These are phyloP conservation scores for Penstemon eatonii DNA, from an alignment of 257 asterid species.

Conservation along the genomic window DNA sequence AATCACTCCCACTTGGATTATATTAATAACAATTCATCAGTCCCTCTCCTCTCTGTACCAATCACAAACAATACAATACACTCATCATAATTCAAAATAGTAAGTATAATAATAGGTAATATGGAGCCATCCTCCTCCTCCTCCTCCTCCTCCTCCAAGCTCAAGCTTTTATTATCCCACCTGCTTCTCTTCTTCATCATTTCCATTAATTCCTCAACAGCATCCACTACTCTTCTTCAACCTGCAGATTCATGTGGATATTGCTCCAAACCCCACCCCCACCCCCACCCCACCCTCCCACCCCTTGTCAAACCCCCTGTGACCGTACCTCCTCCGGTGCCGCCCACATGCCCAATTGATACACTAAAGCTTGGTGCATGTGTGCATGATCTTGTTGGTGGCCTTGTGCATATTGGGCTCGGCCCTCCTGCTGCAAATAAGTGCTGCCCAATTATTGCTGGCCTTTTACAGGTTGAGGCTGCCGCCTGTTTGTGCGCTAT, in stretches of 20 bases:
- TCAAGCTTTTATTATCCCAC: conserved; percentile 4
- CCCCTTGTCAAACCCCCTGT: conserved; percentile 28
- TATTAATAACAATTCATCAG: conserved; percentile 26
- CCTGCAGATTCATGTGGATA: conserved; percentile 40
- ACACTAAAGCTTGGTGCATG: conserved; percentile 80
- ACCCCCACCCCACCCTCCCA: conserved; percentile 9
- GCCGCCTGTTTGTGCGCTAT: conserved; percentile 81
- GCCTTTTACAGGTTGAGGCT: conserved; percentile 71
- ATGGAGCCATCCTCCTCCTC: too few species aligned
- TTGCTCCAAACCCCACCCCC: conserved; percentile 46
- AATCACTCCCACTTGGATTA: too few species aligned
- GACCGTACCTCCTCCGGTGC: conserved; percentile 17
- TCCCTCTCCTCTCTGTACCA: background rate
- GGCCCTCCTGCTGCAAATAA: conserved; percentile 71
- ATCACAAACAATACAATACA: conserved; percentile 34
- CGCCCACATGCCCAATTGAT: conserved; percentile 64
- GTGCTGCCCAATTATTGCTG: conserved; percentile 73
- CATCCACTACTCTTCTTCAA: conserved; percentile 41
- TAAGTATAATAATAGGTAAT: too few species aligned
- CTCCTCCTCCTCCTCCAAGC: conserved; percentile 22
- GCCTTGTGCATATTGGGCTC: conserved; percentile 60
- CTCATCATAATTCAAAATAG: too few species aligned
- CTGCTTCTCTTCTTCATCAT: conserved; percentile 52
- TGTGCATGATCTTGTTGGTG: conserved; percentile 69
- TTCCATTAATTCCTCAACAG: conserved; percentile 35